Evolutionary conservation across 208 protist genomes (phyloP), one percentile per base, ranked within the genome.

Genomic region (Wallacemonas collosoma): DNA sequence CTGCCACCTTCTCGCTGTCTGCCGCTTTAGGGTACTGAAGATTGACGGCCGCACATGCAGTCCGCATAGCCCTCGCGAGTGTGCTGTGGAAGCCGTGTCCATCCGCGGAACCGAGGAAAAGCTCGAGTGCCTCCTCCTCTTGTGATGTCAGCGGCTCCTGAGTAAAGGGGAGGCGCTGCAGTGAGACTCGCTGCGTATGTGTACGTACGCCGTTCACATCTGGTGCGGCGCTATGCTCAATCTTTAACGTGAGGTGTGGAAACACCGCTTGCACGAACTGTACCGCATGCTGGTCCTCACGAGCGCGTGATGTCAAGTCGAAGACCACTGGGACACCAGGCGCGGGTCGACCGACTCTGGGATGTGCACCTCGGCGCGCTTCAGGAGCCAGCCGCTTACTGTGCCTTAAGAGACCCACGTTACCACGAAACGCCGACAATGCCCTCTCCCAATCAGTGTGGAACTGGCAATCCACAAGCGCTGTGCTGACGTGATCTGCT

Each of bases 41-140:
- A 26, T 50, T 41, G 6, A 76, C 51, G 7, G 81, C 76, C 11
- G 57, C 40, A 76, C 86, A 94, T 14, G 86, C 89, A 5, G 87
- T 79, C 8, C 66, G 70, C 41, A 94, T 63, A 7, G 89, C 86
- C 4, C 85, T 76, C 3, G 69, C 50, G 39, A 88, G 48, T 2
- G 63, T 68, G 0, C 61, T 41, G 43, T 67, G 40, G 73, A 76
- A 83, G 7, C 74, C 63, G 2, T 65, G 40, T 6, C 86, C 87
- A 43, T 88, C 82, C 3, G 83, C 62, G 55, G 93, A 85, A 3
- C 91, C 91, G 9, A 76, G 74, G 72, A 96, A 93, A 12, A 44
- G 55, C 12, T 73, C 53, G 35, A 89, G 71, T 6, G 83, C 80
- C 0, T 15, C 54, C 53, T 76, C 53, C 63, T 87, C 79, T 0